phyloP scores from a whole-genome alignment of 768 basidiomycete species.

The Leucogyrophana mollusca region DNA sequence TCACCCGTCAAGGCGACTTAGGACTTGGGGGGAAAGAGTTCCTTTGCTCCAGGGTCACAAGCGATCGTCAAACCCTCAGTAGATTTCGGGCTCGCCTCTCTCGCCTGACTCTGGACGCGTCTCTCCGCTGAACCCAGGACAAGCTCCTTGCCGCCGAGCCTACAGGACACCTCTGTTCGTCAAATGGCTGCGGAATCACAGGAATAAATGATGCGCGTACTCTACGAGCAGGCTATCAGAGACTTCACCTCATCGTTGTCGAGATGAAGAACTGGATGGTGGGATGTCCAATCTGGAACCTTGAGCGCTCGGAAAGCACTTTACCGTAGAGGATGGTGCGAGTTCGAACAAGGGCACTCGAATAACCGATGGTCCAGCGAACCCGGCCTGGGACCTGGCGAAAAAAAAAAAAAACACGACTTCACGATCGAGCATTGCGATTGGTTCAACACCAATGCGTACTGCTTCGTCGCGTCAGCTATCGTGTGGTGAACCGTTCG shows the following conservation, averaged over 20 bases:
- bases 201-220: constrained; percentile 66
- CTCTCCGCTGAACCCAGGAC: too few species aligned
- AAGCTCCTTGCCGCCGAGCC: too few species aligned
- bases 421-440: constrained; percentile 45
- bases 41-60: too few species aligned
- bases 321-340: constrained; percentile 54
- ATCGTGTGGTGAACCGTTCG: neutral
- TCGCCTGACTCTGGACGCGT: too few species aligned
- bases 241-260: constrained; percentile 59
- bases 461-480: neutral
- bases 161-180: too few species aligned
- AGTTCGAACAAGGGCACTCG: constrained; percentile 64
- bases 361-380: constrained; percentile 44
- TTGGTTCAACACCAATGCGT: constrained; percentile 46
- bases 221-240: constrained; percentile 46
- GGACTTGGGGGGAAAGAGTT: too few species aligned
- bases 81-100: too few species aligned
- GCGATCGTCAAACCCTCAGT: too few species aligned
- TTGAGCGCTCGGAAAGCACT: constrained; percentile 34
- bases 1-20: too few species aligned
- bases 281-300: constrained; percentile 51
- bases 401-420: constrained; percentile 55
- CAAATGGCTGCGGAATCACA: constrained; percentile 67
- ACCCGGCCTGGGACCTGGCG: constrained; percentile 62
- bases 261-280: constrained; percentile 65